Evolutionary conservation across 768 basidiomycete species (phyloP), one percentile per base, ranked within the genome.

Genomic region (Leccinellum luteum): DNA sequence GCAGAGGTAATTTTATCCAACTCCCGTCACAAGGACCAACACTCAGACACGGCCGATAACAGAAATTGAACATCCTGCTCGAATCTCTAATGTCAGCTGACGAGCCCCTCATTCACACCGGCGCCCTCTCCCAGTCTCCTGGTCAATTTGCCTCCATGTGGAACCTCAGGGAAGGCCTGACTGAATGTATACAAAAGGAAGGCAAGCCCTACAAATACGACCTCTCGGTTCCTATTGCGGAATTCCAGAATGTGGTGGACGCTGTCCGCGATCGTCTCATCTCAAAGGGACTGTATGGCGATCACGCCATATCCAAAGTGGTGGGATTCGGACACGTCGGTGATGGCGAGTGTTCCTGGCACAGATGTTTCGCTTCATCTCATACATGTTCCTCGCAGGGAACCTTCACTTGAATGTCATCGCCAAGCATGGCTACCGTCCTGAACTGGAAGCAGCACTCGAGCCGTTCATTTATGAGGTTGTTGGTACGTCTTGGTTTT

Each of bases 201-300:
- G 97, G 97, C 44, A 94, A 93, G 64, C 86, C 88, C 6, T 98
- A 98, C 79, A 99, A 99, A 76, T 99, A 98, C 69, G 94, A 97
- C 66, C 83, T 99, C 47, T 94, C 92, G 12, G 84, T 98, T 14
- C 95, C 95, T 6, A 78, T 94, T 4, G 81, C 84, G 19, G 82
- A 85, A 60, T 98, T 98, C 81, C 87, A 98, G 74, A 80, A 81
- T 8, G 85, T 96, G 14, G 91, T 98, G 31, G 91, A 97, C 68
- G 73, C 80, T 31, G 87, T 94, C 32, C 78, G 89, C 56, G 85
- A 87, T 59, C 86, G 84, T 55, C 76, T 98, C 35, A 72, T 78
- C 32, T 81, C 83, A 21, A 85, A 86, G 63, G 89, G 86, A 4
- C 79, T 92, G 10, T 76, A 92, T 43, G 81, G 80, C 14, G 85